phyloP scores from a whole-genome alignment of 768 basidiomycete genomes.

The Russula sp. region DNA sequence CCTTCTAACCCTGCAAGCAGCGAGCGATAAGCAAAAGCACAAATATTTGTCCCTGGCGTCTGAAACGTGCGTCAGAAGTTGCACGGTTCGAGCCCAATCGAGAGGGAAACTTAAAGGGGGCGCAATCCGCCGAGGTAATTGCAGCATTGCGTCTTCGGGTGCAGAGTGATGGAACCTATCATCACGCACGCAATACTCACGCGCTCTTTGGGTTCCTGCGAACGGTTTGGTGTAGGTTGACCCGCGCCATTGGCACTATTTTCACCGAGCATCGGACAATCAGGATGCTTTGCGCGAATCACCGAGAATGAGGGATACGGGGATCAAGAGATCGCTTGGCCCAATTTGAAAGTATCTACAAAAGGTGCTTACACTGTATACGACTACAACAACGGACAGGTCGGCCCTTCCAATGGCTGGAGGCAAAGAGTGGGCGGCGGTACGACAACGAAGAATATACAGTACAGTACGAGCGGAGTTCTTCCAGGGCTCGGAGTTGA shows the following conservation, averaged over 20 bases:
- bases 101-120: neutral
- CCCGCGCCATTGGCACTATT: constrained; percentile 1
- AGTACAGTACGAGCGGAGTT: neutral
- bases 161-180: neutral
- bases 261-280: neutral
- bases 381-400: constrained; percentile 2
- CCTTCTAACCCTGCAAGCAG: neutral
- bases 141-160: constrained; percentile 11
- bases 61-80: neutral
- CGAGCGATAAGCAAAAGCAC: constrained; percentile 14
- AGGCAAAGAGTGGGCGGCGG: neutral
- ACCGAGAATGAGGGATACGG: neutral
- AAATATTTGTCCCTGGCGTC: neutral
- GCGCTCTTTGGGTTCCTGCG: neutral
- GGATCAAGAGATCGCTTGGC: neutral
- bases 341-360: neutral
- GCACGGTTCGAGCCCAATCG: neutral
- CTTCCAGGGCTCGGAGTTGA: neutral
- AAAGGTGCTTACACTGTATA: constrained; percentile 3
- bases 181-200: constrained; percentile 1
- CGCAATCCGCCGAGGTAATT: constrained; percentile 6
- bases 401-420: neutral
- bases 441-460: neutral
- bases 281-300: neutral
- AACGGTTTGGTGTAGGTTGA: neutral